phyloP scores from a whole-genome alignment of 495 filamentous ascomycete species.

The Aspergillus heteromorphus region DNA sequence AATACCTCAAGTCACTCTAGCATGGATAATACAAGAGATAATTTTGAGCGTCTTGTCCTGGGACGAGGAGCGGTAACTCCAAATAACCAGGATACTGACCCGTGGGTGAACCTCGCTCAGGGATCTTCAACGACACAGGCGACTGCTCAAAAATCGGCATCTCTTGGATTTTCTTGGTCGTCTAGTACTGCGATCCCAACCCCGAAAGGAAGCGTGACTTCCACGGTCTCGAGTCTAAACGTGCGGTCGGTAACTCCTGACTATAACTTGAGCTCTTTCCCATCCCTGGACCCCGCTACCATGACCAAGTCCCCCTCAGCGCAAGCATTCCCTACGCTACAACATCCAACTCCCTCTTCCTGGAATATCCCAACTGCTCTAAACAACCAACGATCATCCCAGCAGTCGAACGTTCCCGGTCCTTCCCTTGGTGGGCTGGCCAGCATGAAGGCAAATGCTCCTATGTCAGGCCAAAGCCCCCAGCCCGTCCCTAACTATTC shows the following conservation, averaged over 20 bases:
- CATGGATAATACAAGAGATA: slow-evolving; percentile 49
- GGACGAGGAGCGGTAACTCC: slow-evolving; percentile 41
- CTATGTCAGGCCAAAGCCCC: slow-evolving; percentile 15
- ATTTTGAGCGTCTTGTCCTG: slow-evolving; percentile 84
- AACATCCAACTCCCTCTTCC: slow-evolving; percentile 25
- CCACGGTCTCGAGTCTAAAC: slow-evolving; percentile 21
- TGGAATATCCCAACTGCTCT: slow-evolving; percentile 19
- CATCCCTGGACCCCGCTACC: slow-evolving; percentile 40
- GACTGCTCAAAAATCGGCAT: slow-evolving; percentile 23
- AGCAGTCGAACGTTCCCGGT: slow-evolving; percentile 15
- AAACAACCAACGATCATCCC: slow-evolving; percentile 11
- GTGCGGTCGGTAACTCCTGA: slow-evolving; percentile 51
- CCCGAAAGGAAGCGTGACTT: slow-evolving; percentile 17
- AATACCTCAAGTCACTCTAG: slow-evolving; percentile 22
- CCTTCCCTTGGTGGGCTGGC: slow-evolving; percentile 26
- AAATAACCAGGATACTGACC: slow-evolving; percentile 30
- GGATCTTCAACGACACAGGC: slow-evolving; percentile 22
- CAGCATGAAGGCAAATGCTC: slow-evolving; percentile 18
- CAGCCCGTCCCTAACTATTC: slow-evolving; percentile 34
- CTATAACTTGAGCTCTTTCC: slow-evolving; percentile 43
- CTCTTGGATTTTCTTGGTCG: slow-evolving; percentile 45
- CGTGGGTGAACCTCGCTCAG: slow-evolving; percentile 33
- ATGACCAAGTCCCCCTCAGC: slow-evolving; percentile 25
- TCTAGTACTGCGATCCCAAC: slow-evolving; percentile 20
- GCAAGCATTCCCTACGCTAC: slow-evolving; percentile 28